Conservation (phyloP, 2,329 filamentous ascomycete species). For the Penicillium sp. region DNA sequence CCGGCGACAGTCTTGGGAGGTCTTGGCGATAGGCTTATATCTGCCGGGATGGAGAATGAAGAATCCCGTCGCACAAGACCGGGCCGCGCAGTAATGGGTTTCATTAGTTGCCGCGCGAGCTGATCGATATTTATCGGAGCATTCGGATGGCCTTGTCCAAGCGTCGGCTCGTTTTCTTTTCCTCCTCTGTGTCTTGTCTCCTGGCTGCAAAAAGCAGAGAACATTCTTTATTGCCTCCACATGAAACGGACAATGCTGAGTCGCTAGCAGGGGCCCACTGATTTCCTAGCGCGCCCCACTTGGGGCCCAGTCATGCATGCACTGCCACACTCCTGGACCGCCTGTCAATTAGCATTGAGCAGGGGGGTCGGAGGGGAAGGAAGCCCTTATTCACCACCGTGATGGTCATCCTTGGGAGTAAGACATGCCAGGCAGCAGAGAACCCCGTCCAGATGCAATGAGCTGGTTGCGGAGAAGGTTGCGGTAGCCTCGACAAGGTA, state of each 20-base stretch:
- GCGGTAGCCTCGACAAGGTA: neutral
- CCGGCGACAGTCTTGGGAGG: conserved; percentile 15
- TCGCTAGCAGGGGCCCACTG: conserved; percentile 26
- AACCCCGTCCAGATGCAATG: neutral
- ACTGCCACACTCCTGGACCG: conserved; percentile 34
- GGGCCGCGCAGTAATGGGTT: neutral
- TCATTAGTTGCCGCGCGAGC: neutral
- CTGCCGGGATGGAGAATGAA: conserved; percentile 5
- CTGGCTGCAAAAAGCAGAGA: conserved; percentile 21
- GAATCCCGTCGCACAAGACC: neutral
- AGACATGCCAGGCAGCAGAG: conserved; percentile 4
- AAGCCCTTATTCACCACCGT: neutral
- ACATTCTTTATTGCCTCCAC: conserved; percentile 31
- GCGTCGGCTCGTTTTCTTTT: neutral
- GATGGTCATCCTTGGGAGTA: neutral
- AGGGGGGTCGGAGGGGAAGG: conserved; percentile 7
- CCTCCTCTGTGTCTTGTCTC: conserved; percentile 1
- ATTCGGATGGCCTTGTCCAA: conserved; percentile 11
- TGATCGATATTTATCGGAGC: conserved; percentile 12
- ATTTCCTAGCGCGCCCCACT: conserved; percentile 30
- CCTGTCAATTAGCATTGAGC: conserved; percentile 25
- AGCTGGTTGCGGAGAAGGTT: neutral
- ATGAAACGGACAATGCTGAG: conserved; percentile 24
- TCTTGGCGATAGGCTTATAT: conserved; percentile 32
- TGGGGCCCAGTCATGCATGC: conserved; percentile 30